These are phyloP conservation scores for Aspergillus hiratsukae DNA, from an alignment of 2,329 filamentous ascomycete genomes.

Conservation along the genomic window DNA sequence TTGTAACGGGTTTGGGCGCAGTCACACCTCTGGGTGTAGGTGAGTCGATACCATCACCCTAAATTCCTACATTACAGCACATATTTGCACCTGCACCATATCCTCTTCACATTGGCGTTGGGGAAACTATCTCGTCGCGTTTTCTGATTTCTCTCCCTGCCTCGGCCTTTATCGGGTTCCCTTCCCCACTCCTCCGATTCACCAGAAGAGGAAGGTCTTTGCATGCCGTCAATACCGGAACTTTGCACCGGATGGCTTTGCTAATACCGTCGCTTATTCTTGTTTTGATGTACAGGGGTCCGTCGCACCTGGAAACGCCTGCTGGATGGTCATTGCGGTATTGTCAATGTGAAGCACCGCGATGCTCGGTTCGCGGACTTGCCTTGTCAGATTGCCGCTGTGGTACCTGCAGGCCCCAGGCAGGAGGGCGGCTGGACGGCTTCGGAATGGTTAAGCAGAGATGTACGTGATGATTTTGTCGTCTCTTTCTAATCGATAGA, in stretches of 20 bases:
- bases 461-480: slow-evolving; percentile 25
- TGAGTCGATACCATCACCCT: slow-evolving; percentile 27
- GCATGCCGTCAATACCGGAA: slow-evolving; percentile 6
- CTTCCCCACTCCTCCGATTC: slow-evolving; percentile 7
- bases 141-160: neutral
- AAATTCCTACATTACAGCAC: neutral
- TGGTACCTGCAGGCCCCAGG: slow-evolving; percentile 62
- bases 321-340: slow-evolving; percentile 72
- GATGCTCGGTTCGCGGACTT: slow-evolving; percentile 64
- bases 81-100: neutral
- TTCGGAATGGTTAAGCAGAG: slow-evolving; percentile 42
- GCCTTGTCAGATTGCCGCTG: slow-evolving; percentile 78
- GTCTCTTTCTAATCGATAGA: neutral
- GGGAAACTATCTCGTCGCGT: neutral
- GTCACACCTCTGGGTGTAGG: slow-evolving; percentile 79
- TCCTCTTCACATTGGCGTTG: neutral
- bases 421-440: slow-evolving; percentile 42
- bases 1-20: slow-evolving; percentile 77
- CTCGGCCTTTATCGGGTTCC: slow-evolving; percentile 2
- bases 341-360: slow-evolving; percentile 65
- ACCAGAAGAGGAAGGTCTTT: slow-evolving; percentile 30
- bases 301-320: slow-evolving; percentile 76
- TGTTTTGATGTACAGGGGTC: slow-evolving; percentile 49
- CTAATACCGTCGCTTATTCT: slow-evolving; percentile 1
- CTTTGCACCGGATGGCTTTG: neutral